Evolutionary conservation across 257 asterid genomes (phyloP).

Genomic region (Salvia miltiorrhiza): DNA sequence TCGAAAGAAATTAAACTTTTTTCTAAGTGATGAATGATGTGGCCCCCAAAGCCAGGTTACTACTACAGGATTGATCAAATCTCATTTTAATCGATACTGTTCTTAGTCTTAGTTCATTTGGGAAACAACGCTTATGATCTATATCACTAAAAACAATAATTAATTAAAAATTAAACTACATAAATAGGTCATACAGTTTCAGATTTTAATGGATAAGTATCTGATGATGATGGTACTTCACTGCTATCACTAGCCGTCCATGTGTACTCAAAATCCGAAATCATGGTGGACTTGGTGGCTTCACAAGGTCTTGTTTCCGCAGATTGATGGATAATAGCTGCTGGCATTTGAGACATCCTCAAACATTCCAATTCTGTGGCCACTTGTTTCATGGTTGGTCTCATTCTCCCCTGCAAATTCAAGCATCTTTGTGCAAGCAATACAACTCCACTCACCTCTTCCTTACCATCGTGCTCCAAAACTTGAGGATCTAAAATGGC

Average conservation of each 20-base stretch:
- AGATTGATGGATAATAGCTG: not conserved
- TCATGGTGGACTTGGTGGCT: not conserved
- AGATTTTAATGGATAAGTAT: not conserved
- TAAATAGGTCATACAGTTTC: not conserved
- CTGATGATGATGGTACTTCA: not conserved
- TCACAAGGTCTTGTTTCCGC: not conserved
- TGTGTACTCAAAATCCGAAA: not conserved
- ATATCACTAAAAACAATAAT: too few relatives aligned
- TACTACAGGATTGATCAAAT: too few relatives aligned
- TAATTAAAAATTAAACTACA: too few relatives aligned
- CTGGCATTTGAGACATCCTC: not conserved
- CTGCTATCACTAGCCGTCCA: conserved; percentile 3
- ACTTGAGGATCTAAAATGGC: not conserved
- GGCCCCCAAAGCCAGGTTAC: too few relatives aligned
- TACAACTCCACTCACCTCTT: conserved; percentile 14
- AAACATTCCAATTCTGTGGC: conserved; percentile 19
- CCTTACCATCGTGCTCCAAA: not conserved
- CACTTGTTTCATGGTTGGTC: conserved; percentile 13
- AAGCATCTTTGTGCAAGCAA: conserved; percentile 21
- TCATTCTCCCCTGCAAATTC: conserved; percentile 18
- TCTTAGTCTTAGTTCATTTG: too few relatives aligned
- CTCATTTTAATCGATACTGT: too few relatives aligned
- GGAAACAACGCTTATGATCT: too few relatives aligned
- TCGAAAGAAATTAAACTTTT: too few relatives aligned
- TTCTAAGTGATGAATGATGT: too few relatives aligned